phyloP scores from a whole-genome alignment of 208 protist genomes.

The Leishmania gerbilli region DNA sequence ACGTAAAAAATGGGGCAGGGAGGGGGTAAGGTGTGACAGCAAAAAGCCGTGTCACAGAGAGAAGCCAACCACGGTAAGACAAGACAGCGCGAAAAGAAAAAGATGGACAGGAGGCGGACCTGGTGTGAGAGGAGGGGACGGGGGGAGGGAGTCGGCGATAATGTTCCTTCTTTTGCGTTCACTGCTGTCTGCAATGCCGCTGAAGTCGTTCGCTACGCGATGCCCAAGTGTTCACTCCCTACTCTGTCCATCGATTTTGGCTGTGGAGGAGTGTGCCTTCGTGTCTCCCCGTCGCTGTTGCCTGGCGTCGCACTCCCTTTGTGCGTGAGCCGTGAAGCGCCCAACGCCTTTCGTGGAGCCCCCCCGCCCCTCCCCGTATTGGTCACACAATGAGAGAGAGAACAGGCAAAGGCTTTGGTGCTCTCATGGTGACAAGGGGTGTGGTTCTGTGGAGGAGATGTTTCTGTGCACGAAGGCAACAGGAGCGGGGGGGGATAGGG shows the following conservation, averaged over 20 bases:
- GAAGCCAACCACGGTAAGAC: background rate
- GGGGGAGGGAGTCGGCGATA: background rate
- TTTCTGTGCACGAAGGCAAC: background rate
- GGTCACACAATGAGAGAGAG: background rate
- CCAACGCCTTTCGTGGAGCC: background rate
- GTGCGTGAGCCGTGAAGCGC: background rate
- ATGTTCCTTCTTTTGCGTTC: background rate
- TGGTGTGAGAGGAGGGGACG: background rate
- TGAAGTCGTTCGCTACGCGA: background rate
- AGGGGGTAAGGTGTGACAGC: background rate
- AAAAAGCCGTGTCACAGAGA: background rate
- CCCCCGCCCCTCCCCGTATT: background rate
- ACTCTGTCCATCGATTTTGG: background rate
- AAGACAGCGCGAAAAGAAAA: background rate
- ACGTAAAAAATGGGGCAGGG: background rate
- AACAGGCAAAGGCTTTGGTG: background rate
- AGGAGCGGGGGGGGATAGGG: background rate
- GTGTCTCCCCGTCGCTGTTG: background rate
- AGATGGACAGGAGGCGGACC: too few species aligned
- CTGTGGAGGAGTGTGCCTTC: background rate
- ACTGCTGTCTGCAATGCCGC: background rate
- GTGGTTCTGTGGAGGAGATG: background rate
- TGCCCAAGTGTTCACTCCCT: background rate
- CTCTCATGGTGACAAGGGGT: background rate
- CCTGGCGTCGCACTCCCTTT: background rate